A percentile compares a stretch with the other conserved stretches of the same genome.
Evolutionary conservation across 805 yeast species (phyloP).

Genomic region (Kluyveromyces wickerhamii): DNA sequence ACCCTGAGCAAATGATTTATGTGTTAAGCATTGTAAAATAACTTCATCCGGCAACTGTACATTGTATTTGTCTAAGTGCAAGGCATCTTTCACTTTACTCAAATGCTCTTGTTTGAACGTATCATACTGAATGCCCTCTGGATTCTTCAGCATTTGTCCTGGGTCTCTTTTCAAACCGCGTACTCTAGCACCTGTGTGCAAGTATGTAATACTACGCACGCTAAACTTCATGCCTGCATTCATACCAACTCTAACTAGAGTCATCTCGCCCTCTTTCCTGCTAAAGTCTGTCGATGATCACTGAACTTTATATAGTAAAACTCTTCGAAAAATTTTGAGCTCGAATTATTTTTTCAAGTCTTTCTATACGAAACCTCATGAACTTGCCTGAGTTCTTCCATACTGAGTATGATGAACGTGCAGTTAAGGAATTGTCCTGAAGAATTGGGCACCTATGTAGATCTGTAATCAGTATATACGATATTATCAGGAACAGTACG

Average conservation of each 20-base stretch:
- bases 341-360: no score
- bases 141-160: constrained; percentile 42
- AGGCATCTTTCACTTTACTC: constrained; percentile 15
- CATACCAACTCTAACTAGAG: neutral
- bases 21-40: constrained; percentile 76
- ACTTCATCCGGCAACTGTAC: constrained; percentile 48
- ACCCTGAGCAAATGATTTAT: constrained; percentile 92
- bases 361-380: no score
- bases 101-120: constrained; percentile 41
- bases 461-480: no score
- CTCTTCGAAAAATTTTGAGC: no score
- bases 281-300: no score
- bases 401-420: no score
- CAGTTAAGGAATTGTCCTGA: no score
- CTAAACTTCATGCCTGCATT: constrained; percentile 1
- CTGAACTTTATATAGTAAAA: no score
- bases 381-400: no score
- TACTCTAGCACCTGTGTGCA: constrained; percentile 44
- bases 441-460: no score
- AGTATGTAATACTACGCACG: constrained; percentile 31
- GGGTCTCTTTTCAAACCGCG: constrained; percentile 70
- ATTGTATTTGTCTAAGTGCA: constrained; percentile 19
- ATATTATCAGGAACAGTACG: no score
- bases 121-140: constrained; percentile 45
- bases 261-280: no score